Evolutionary conservation across 805 yeast species (phyloP), one percentile per base, ranked within the genome.

Genomic region (Saccharomycopsis sp.): DNA sequence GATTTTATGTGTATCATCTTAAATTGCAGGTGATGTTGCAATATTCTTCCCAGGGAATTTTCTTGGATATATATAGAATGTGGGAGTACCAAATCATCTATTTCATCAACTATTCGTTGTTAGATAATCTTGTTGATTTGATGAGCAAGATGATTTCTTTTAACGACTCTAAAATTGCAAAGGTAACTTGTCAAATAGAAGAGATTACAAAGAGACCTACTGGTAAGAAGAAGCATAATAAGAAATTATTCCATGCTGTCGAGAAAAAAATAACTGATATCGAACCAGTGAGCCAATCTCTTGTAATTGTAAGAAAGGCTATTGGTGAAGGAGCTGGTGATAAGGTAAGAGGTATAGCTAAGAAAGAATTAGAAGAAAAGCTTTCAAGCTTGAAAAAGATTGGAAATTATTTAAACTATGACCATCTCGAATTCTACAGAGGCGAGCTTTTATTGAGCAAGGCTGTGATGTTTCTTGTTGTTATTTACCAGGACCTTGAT

Each of bases 1-100:
- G 93, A 7, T 81, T 89, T 0, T 90, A 84, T 82, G 76, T 86
- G 0, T 87, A 82, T 67, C 77, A 74, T 63, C 76, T 79, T 62
- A 93, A 93, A 69, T 70, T 91, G 49, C 76, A 75, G 42, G 73
- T 81, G 38, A 93, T 93, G 96, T 65, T 82, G 15, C 86, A 87
- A 67, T 82, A 85, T n/a, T 79, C 82, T 0, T 70, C 89, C 34
- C 79, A 83, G 59, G 94, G 96, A 1, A 81, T 90, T 64, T 93
- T 87, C 64, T 75, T 88, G 47, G 88, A 88, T 23, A 69, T 90
- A 14, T 89, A 87, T 68, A 82, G 83, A 64, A 78, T 79, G 12
- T 86, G 86, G 77, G 98, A 93, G 68, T 73, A 77, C 57, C 77
- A 78, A 57, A 71, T 81, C 25, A 82, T 87, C 72, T 86, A 82